phyloP scores from a whole-genome alignment of 2,329 filamentous ascomycete genomes.

The Lachnum nothofagi region DNA sequence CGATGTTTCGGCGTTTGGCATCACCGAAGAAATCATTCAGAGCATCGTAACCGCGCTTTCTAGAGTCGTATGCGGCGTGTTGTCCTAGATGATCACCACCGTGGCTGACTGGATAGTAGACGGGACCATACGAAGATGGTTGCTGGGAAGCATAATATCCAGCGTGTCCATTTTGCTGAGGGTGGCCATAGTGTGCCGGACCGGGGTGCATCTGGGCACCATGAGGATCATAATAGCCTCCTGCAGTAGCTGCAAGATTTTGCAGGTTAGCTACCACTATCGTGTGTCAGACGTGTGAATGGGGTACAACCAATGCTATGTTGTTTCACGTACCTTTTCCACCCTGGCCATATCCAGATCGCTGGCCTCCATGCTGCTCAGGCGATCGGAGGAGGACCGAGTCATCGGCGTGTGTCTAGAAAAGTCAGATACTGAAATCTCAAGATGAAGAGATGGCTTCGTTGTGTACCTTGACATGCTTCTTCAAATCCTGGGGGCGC shows the following conservation, averaged over 20 bases:
- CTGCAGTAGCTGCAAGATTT: constrained; percentile 29
- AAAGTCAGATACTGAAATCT: constrained; percentile 21
- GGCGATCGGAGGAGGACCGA: constrained; percentile 58
- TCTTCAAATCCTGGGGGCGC: constrained; percentile 96
- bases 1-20: constrained; percentile 84
- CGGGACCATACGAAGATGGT: constrained; percentile 58
- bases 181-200: constrained; percentile 46
- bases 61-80: constrained; percentile 59
- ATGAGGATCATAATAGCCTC: constrained; percentile 60
- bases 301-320: constrained; percentile 22
- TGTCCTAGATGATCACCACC: constrained; percentile 65
- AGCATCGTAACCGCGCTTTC: constrained; percentile 81
- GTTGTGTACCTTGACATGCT: constrained; percentile 80
- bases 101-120: constrained; percentile 70
- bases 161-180: constrained; percentile 48
- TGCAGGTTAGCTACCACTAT: constrained; percentile 32
- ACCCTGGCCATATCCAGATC: constrained; percentile 49
- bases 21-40: constrained; percentile 92
- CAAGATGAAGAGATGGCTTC: constrained; percentile 2
- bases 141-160: constrained; percentile 51
- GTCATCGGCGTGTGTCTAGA: constrained; percentile 84
- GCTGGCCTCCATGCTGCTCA: constrained; percentile 29
- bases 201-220: constrained; percentile 55
- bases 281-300: constrained; percentile 25
- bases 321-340: constrained; percentile 31